phyloP scores from a whole-genome alignment of 2,329 filamentous ascomycete genomes.

The Thielaviopsis musarum region DNA sequence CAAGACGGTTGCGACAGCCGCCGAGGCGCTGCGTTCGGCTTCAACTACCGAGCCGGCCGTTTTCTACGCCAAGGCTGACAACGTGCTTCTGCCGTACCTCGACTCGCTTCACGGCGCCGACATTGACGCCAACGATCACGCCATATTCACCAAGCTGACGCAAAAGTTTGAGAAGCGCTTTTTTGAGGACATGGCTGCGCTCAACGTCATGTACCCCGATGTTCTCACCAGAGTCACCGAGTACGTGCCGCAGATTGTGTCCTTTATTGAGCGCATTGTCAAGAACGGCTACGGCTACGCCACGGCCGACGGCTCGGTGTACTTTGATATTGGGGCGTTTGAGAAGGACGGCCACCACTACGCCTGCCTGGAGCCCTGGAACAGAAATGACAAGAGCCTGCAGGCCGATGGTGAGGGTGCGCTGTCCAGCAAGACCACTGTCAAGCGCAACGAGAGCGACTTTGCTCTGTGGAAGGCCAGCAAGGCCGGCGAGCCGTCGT shows the following conservation, averaged over 20 bases:
- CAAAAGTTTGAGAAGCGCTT: slow-evolving; percentile 77
- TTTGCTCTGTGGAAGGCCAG: slow-evolving; percentile 91
- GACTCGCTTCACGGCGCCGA: slow-evolving; percentile 51
- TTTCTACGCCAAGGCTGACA: slow-evolving; percentile 39
- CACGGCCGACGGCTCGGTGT: slow-evolving; percentile 66
- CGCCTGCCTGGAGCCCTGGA: slow-evolving; percentile 71
- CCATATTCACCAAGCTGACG: slow-evolving; percentile 75
- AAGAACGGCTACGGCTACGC: slow-evolving; percentile 71
- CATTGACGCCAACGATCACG: slow-evolving; percentile 44
- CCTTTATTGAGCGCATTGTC: slow-evolving; percentile 69
- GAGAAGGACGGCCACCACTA: slow-evolving; percentile 75
- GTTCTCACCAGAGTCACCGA: slow-evolving; percentile 81
- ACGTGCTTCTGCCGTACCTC: slow-evolving; percentile 66
- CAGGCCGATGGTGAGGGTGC: slow-evolving; percentile 84
- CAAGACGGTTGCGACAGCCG: slow-evolving; percentile 39
- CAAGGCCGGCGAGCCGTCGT: slow-evolving; percentile 81
- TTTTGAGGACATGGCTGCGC: slow-evolving; percentile 66
- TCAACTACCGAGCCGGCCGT: slow-evolving; percentile 27
- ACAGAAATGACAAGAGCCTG: slow-evolving; percentile 64
- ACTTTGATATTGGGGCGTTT: slow-evolving; percentile 81
- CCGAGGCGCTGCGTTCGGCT: slow-evolving; percentile 15
- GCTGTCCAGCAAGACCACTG: slow-evolving; percentile 41
- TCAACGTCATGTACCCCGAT: slow-evolving; percentile 75
- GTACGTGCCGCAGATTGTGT: slow-evolving; percentile 72
- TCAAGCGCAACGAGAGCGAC: slow-evolving; percentile 63